A percentile compares a stretch with the other conserved stretches of the same genome.
Evolutionary conservation across 768 basidiomycete species (phyloP).

Genomic region (Cyathus striatus): DNA sequence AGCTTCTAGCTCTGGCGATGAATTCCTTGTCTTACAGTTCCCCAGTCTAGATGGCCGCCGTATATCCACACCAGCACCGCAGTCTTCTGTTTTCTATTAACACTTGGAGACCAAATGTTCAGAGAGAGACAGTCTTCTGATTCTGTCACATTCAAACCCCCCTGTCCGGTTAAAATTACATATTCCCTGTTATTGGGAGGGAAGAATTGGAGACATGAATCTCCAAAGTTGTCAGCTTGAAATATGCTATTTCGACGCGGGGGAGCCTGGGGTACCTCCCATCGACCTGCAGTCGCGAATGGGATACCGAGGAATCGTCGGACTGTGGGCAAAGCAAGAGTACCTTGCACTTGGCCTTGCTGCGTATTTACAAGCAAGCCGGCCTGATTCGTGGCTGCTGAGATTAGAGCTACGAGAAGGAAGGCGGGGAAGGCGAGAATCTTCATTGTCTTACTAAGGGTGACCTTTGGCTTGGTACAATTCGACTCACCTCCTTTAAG

Average conservation of each 20-base stretch:
- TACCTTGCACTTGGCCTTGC: conserved; percentile 26
- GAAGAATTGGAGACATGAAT: conserved; percentile 22
- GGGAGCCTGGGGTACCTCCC: conserved; percentile 24
- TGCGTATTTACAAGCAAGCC: conserved; percentile 21
- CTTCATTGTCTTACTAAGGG: too few relatives aligned
- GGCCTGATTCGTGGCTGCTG: background rate
- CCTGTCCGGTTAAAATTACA: conserved; percentile 16
- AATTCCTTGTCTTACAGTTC: conserved; percentile 23
- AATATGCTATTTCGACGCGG: conserved; percentile 12
- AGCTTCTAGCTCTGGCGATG: background rate
- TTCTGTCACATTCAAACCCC: conserved; percentile 19
- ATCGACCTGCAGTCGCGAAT: conserved; percentile 25
- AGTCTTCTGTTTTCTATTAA: conserved; percentile 22
- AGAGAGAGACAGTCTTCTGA: conserved; percentile 30
- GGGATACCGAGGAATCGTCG: conserved; percentile 30
- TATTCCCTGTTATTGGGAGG: conserved; percentile 15
- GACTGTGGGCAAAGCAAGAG: conserved; percentile 16
- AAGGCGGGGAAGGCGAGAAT: too few relatives aligned
- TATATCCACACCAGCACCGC: conserved; percentile 34
- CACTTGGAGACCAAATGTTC: conserved; percentile 33
- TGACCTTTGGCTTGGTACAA: too few relatives aligned
- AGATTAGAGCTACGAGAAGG: too few relatives aligned
- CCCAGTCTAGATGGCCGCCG: conserved; percentile 30
- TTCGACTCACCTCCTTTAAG: too few relatives aligned
- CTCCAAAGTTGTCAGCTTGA: conserved; percentile 20